Evolutionary conservation across 2,329 filamentous ascomycete genomes (phyloP).

Genomic region (Stemphylium beticola): DNA sequence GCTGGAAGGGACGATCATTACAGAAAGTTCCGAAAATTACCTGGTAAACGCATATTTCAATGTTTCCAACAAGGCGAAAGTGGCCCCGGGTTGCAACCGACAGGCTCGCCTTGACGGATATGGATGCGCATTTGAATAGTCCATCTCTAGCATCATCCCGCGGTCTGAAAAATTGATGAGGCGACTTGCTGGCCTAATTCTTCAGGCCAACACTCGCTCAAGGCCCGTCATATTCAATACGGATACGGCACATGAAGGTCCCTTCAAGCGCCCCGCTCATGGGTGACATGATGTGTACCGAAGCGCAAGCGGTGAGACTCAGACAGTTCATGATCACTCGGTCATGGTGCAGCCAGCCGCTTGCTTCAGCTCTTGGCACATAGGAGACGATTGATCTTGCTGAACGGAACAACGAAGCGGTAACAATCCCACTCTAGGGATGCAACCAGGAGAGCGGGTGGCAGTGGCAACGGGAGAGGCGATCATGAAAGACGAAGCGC

Average conservation of each 20-base stretch:
- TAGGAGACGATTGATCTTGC: not conserved
- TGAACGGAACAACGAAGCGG: conserved; percentile 7
- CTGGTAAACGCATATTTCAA: conserved; percentile 18
- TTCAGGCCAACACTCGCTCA: conserved; percentile 27
- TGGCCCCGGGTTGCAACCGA: conserved; percentile 11
- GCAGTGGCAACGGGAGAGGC: conserved; percentile 25
- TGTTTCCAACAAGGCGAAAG: conserved; percentile 25
- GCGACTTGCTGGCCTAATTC: conserved; percentile 29
- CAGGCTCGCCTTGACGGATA: conserved; percentile 29
- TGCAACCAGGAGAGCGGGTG: conserved; percentile 19
- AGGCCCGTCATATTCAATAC: conserved; percentile 20
- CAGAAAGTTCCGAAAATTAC: conserved; percentile 16
- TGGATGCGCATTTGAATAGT: conserved; percentile 25
- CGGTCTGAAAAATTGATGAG: conserved; percentile 27
- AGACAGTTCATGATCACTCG: conserved; percentile 16
- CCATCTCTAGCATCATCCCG: conserved; percentile 17
- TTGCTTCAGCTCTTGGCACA: conserved; percentile 22
- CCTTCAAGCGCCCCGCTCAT: conserved; percentile 25
- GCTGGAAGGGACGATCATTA: conserved; percentile 29
- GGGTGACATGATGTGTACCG: conserved; percentile 26
- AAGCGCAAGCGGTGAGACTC: conserved; percentile 22
- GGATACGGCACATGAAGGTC: conserved; percentile 30
- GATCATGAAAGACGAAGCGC: conserved; percentile 22
- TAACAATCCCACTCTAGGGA: conserved; percentile 7
- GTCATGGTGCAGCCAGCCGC: conserved; percentile 19